These are phyloP conservation scores for Citrus inodora DNA, from an alignment of 345 rosid species.

Conservation along the genomic window DNA sequence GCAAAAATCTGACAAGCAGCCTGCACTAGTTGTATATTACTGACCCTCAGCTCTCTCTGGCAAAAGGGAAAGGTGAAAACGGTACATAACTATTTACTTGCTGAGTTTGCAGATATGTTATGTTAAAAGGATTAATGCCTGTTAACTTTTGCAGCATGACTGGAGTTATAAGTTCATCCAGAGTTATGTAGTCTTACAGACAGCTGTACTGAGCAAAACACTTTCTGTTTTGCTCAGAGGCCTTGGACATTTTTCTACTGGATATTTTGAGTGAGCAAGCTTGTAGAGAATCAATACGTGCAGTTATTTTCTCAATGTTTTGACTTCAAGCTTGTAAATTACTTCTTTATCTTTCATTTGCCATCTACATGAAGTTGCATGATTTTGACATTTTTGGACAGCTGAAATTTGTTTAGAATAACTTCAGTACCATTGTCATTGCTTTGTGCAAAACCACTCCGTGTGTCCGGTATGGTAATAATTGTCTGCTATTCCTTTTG, in stretches of 20 bases:
- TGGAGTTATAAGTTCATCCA: background rate
- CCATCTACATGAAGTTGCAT: background rate
- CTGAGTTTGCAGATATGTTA: slow-evolving; percentile 7
- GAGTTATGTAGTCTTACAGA: background rate
- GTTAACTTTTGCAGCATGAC: slow-evolving; percentile 2
- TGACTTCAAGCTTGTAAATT: background rate
- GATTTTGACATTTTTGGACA: background rate
- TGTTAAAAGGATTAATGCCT: slow-evolving; percentile 2
- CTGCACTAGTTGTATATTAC: slow-evolving; percentile 14
- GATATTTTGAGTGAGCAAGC: background rate
- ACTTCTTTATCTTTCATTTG: background rate
- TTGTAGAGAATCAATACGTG: background rate
- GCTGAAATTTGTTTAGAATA: background rate
- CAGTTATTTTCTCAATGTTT: background rate
- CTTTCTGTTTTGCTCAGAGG: background rate
- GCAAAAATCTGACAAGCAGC: slow-evolving; percentile 26
- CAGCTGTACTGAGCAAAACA: slow-evolving; percentile 1
- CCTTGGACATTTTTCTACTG: background rate
- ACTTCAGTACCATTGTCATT: background rate
- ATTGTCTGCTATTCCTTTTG: background rate
- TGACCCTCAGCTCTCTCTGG: slow-evolving; percentile 15
- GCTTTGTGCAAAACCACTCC: background rate
- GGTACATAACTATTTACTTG: background rate
- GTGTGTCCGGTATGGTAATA: background rate
- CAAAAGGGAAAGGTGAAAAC: slow-evolving; percentile 2